phyloP scores from a whole-genome alignment of 2,329 filamentous ascomycete species.

The Botrytis byssoidea region DNA sequence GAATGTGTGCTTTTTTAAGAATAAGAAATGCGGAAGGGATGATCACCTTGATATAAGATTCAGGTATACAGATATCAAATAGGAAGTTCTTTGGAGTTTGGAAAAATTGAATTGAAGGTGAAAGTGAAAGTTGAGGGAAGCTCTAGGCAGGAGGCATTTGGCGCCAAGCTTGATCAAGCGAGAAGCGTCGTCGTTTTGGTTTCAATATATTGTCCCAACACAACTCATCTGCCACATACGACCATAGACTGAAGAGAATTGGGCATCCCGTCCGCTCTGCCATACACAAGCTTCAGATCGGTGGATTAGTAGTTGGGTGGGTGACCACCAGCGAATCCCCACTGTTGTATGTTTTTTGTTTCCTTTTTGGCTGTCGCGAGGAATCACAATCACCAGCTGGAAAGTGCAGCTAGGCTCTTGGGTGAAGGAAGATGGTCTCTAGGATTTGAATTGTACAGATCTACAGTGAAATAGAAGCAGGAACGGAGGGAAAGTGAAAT shows the following conservation, averaged over 20 bases:
- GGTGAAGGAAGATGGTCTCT: background rate
- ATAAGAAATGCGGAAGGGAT: background rate
- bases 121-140: conserved; percentile 2
- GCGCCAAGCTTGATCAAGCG: conserved; percentile 6
- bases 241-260: conserved; percentile 20
- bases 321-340: conserved; percentile 18
- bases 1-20: background rate
- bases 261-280: conserved; percentile 21
- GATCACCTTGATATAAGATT: background rate
- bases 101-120: background rate
- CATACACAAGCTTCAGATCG: conserved; percentile 21
- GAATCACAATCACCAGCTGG: background rate
- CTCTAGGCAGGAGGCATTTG: background rate
- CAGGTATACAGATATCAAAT: background rate
- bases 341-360: conserved; percentile 17
- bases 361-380: background rate
- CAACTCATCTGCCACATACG: accelerated
- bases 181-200: background rate
- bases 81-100: background rate
- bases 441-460: background rate
- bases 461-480: no score
- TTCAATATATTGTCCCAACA: background rate
- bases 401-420: background rate
- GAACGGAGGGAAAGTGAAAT: background rate
- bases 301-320: conserved; percentile 21